Percentiles rank a stretch among this genome's conserved stretches.
Conservation (phyloP, 2,329 filamentous ascomycete species). For the Fusarium brevicatenulatum region DNA sequence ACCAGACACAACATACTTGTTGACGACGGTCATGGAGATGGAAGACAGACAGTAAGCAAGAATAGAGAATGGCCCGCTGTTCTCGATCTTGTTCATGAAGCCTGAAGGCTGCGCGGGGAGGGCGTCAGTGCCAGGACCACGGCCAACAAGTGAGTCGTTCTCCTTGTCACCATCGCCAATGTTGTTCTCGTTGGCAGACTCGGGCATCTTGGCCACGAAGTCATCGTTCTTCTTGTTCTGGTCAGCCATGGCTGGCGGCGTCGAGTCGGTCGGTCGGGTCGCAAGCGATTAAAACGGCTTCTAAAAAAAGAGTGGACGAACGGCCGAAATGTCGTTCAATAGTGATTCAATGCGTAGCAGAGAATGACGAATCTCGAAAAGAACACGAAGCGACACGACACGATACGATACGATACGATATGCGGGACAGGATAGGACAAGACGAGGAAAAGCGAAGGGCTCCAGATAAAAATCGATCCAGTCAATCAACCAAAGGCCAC, state of each 20-base stretch:
- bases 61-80: constrained; percentile 83
- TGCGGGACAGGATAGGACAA: constrained; percentile 1
- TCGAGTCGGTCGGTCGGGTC: constrained; percentile 7
- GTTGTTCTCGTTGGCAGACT: constrained; percentile 22
- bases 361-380: constrained; percentile 15
- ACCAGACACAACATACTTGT: constrained; percentile 97
- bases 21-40: constrained; percentile 99
- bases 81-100: constrained; percentile 62
- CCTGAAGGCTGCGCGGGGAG: constrained; percentile 21
- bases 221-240: constrained; percentile 40
- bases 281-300: constrained; percentile 6
- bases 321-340: constrained; percentile 36
- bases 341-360: constrained; percentile 1
- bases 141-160: constrained; percentile 34
- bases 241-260: constrained; percentile 28
- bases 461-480: constrained; percentile 26
- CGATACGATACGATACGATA: background rate
- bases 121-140: constrained; percentile 33
- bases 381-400: constrained; percentile 6
- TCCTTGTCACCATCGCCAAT: constrained; percentile 38
- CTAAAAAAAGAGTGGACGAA: constrained; percentile 39
- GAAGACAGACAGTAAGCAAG: constrained; percentile 92
- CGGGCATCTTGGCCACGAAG: constrained; percentile 35
- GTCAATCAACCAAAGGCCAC: constrained; percentile 25
- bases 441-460: constrained; percentile 14